phyloP scores from a whole-genome alignment of 2,329 filamentous ascomycete genomes.

The Exophiala dermatitidis region DNA sequence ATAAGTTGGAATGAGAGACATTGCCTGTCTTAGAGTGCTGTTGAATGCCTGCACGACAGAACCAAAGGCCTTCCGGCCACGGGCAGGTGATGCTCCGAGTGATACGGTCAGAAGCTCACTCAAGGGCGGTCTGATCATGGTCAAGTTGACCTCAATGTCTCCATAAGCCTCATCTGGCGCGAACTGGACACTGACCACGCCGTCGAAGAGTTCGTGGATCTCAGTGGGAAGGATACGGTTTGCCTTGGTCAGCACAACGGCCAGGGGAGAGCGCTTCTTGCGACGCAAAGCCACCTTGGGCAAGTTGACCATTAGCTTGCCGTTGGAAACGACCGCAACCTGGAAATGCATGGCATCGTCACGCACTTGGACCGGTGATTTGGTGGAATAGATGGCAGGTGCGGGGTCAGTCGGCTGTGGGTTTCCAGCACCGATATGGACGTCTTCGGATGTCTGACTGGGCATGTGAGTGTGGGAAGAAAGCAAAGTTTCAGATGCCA shows the following conservation, averaged over 20 bases:
- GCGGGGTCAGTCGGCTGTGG: not conserved
- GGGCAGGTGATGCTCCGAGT: constrained; percentile 43
- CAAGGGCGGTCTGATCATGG: constrained; percentile 32
- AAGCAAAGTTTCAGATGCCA: not conserved
- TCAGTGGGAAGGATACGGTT: constrained; percentile 39
- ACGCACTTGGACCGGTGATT: not conserved
- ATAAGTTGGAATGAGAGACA: not conserved
- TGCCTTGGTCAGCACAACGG: constrained; percentile 43
- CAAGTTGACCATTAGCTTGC: constrained; percentile 15
- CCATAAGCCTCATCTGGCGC: constrained; percentile 45
- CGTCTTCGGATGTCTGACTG: not conserved
- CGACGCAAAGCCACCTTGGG: constrained; percentile 11
- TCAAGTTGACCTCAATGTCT: constrained; percentile 44
- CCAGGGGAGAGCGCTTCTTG: constrained; percentile 41
- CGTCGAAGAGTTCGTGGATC: constrained; percentile 46
- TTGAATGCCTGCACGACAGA: constrained; percentile 34
- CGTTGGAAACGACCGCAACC: constrained; percentile 8
- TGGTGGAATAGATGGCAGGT: constrained; percentile 3
- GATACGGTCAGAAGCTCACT: constrained; percentile 33
- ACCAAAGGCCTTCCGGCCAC: constrained; percentile 42
- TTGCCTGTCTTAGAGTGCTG: constrained; percentile 28
- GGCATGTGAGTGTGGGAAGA: not conserved
- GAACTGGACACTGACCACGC: constrained; percentile 47
- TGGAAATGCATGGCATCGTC: constrained; percentile 16
- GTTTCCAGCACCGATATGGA: not conserved